A percentile compares a stretch with the other conserved stretches of the same genome.
These are phyloP conservation scores for Solanum dulcamara DNA, from an alignment of 257 asterid genomes.

Conservation along the genomic window DNA sequence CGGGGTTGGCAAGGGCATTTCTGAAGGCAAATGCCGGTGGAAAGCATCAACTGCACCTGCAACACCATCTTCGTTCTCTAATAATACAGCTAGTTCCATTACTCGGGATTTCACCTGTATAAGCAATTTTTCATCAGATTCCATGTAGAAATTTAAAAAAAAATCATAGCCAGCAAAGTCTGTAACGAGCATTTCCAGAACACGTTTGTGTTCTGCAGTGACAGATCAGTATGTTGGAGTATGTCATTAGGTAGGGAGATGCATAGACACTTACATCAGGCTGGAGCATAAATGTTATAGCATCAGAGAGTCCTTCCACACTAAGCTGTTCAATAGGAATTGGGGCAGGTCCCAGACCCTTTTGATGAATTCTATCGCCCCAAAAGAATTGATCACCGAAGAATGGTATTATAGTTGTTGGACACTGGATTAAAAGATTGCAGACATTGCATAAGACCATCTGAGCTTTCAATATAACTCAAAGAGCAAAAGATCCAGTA, in stretches of 20 bases:
- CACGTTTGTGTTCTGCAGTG: not conserved
- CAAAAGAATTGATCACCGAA: constrained; percentile 97
- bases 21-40: constrained; percentile 73
- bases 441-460: not conserved
- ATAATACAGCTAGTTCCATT: constrained; percentile 47
- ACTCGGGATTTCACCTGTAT: constrained; percentile 75
- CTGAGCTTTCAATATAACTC: not conserved
- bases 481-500: not conserved
- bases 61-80: constrained; percentile 81
- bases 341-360: constrained; percentile 80
- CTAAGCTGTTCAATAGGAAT: constrained; percentile 78
- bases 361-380: constrained; percentile 77
- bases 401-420: constrained; percentile 91
- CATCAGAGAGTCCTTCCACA: constrained; percentile 72
- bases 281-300: constrained; percentile 85
- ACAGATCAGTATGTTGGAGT: not conserved
- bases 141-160: too few relatives aligned
- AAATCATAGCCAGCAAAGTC: not conserved
- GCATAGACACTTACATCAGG: constrained; percentile 48
- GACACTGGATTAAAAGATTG: constrained; percentile 55
- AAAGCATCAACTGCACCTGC: constrained; percentile 88
- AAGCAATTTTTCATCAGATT: not conserved
- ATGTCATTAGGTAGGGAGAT: not conserved
- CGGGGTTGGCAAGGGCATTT: constrained; percentile 44
- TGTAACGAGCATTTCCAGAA: not conserved